A percentile compares a stretch with the other conserved stretches of the same genome.
phyloP scores from a whole-genome alignment of 2,329 filamentous ascomycete species.

The Alternaria atra region DNA sequence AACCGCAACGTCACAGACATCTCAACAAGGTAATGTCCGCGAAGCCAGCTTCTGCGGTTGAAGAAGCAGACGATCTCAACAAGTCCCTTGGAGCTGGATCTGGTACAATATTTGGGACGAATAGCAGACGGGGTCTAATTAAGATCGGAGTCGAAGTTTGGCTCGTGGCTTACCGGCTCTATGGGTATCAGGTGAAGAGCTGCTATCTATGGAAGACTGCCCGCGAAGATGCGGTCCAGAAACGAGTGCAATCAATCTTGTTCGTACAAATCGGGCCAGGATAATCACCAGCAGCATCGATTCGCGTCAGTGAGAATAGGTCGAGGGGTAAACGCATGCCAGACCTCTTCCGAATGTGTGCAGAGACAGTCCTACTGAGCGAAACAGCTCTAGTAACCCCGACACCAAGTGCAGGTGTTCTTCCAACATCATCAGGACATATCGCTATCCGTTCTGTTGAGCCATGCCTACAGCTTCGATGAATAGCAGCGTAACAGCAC shows the following conservation, averaged over 20 bases:
- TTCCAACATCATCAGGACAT: background rate
- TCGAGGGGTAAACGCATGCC: background rate
- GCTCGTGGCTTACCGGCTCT: slow-evolving; percentile 1
- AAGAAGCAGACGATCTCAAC: background rate
- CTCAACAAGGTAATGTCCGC: background rate
- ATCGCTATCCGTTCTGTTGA: too few species aligned
- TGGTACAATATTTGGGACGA: background rate
- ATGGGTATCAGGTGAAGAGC: slow-evolving; percentile 1
- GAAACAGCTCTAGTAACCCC: background rate
- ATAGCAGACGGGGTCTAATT: background rate
- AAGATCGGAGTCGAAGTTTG: background rate
- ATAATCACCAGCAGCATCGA: background rate
- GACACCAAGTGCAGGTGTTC: background rate
- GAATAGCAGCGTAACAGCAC: background rate
- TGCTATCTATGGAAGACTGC: background rate
- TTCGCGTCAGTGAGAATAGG: background rate
- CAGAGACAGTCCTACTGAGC: background rate
- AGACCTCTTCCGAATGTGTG: background rate
- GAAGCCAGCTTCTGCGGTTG: background rate
- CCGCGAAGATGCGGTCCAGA: background rate
- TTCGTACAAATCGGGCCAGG: background rate
- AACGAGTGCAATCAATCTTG: background rate
- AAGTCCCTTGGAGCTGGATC: background rate
- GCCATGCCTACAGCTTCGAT: too few species aligned
- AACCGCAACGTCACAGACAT: background rate